Evolutionary conservation across 148 eudicot genomes (phyloP).

Genomic region (Amaranthus palmeri): DNA sequence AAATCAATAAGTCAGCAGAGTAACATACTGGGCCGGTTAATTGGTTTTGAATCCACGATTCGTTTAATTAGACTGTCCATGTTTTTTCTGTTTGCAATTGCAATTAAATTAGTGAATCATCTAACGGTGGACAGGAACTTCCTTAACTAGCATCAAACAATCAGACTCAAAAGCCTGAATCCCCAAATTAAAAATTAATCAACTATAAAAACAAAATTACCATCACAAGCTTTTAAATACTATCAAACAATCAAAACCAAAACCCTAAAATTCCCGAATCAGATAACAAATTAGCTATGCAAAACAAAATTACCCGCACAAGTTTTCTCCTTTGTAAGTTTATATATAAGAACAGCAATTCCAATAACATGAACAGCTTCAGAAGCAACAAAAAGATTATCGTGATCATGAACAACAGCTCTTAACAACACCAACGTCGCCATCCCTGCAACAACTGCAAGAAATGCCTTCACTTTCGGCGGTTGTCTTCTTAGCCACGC

Average conservation of each 20-base stretch:
- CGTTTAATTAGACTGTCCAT: too few relatives aligned
- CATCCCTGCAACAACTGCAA: constrained; percentile 76
- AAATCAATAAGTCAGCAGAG: too few relatives aligned
- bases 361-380: constrained; percentile 88
- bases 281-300: neutral
- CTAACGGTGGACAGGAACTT: too few relatives aligned
- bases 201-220: neutral
- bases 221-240: neutral
- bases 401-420: constrained; percentile 73
- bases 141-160: too few relatives aligned
- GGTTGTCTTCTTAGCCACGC: constrained; percentile 75
- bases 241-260: neutral
- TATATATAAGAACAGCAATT: constrained; percentile 68
- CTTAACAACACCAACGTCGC: constrained; percentile 59
- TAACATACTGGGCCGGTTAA: too few relatives aligned
- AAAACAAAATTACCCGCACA: constrained; percentile 58
- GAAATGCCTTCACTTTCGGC: constrained; percentile 84
- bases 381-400: constrained; percentile 82
- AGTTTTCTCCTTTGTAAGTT: constrained; percentile 81
- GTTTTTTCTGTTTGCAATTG: too few relatives aligned
- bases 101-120: too few relatives aligned
- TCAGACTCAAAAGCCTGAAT: too few relatives aligned
- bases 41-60: too few relatives aligned
- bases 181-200: too few relatives aligned
- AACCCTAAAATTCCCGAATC: neutral